A percentile compares a stretch with the other conserved stretches of the same genome.
These are phyloP conservation scores for Talaromyces adpressus DNA, from an alignment of 495 filamentous ascomycete species.

Conservation along the genomic window DNA sequence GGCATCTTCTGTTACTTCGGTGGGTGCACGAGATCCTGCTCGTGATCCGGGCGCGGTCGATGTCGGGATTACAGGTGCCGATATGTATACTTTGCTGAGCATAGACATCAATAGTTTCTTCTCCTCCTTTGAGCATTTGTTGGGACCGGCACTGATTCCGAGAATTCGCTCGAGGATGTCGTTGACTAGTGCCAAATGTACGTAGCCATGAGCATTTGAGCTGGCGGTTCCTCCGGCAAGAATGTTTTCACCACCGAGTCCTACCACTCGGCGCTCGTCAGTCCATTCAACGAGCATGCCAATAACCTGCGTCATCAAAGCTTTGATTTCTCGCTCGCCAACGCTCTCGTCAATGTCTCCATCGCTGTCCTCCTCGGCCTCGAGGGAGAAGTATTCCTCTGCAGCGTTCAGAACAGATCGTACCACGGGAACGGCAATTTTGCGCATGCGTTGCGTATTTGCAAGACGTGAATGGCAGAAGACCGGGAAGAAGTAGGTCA, in stretches of 20 bases:
- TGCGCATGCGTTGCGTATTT: conserved; percentile 74
- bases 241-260: conserved; percentile 51
- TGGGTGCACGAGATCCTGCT: conserved; percentile 33
- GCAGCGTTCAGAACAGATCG: conserved; percentile 49
- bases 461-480: conserved; percentile 78
- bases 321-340: conserved; percentile 76
- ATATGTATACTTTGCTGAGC: conserved; percentile 76
- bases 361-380: conserved; percentile 47
- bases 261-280: conserved; percentile 80
- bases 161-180: conserved; percentile 30
- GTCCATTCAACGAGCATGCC: conserved; percentile 92
- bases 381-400: conserved; percentile 42
- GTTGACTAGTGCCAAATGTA: conserved; percentile 30
- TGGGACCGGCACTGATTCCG: conserved; percentile 24
- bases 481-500: conserved; percentile 94
- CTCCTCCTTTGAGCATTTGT: conserved; percentile 62
- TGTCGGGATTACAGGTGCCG: conserved; percentile 52
- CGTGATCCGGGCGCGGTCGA: conserved; percentile 21
- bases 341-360: conserved; percentile 57
- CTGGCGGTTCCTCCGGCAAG: conserved; percentile 48
- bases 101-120: conserved; percentile 72
- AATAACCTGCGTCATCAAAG: conserved; percentile 63
- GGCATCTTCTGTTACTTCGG: conserved; percentile 30
- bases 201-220: conserved; percentile 47
- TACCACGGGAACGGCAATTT: conserved; percentile 60